Evolutionary conservation across 1,284 basidiomycete species (phyloP), one percentile per base, ranked within the genome.

Genomic region (Takashimella tepidaria): DNA sequence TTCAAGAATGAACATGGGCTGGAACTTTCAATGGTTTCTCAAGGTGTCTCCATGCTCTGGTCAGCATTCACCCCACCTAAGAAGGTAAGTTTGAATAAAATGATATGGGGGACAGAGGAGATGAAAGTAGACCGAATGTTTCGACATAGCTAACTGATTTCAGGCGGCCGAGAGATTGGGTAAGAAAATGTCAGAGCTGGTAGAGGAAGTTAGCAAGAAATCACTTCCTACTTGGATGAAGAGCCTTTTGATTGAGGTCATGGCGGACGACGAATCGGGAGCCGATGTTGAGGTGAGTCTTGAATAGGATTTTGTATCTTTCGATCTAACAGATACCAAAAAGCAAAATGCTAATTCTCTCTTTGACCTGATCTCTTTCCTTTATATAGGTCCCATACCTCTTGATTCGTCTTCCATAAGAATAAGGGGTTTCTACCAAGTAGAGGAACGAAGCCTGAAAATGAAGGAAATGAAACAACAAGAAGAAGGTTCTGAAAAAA

Each of bases 31-130:
- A 98, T 99, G 95, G 88, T 98, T 58, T 93, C 89, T 66, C 89
- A 92, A 72, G 93, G 92, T 49, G 92, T 97, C 27, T 95, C 91
- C 66, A 96, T 98, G 93, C 80, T 98, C 37, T 98, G 92, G 89
- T 95, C 90, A 59, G 85, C 87, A 37, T 98, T 93, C 73, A 83
- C 90, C 53, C 86, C 85, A 49, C 88, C 87, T 78, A 90, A 91
- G 79, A 97, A 96, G 86, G 87, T 86, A 48, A 44, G 79, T 69
- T 16, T n/a, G 37, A 41, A 19, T 20, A 45, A 51, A 40, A 26
- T 41, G 25, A 26, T 37, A 16, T 8, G 8, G 31, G 31, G 8
- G 8, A 8, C 16, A 37, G 31, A 37, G 31, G 10, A 8, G 25
- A 41, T 5, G 20, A 26, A 25, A 45, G 57, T 23, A 57, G 21